Percentiles rank a stretch among this genome's conserved stretches.
Conservation (phyloP, 139 green algal genomes). For the Tetradesmus lagerheimii region DNA sequence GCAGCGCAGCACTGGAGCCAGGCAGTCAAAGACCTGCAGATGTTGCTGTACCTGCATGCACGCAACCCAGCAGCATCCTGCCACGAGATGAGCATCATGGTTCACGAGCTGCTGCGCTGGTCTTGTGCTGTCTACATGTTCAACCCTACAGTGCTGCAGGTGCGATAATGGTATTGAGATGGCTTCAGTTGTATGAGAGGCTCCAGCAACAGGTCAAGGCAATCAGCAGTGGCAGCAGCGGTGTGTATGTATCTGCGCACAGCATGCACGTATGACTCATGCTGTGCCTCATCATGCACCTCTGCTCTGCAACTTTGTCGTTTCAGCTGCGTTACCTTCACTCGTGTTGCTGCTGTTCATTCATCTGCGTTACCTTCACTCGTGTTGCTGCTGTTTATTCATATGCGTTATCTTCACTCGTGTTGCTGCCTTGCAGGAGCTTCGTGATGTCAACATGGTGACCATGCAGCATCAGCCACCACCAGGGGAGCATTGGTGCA, state of each 20-base stretch:
- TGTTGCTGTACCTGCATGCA: slow-evolving; percentile 22
- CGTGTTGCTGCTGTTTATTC: no score
- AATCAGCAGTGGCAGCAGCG: not conserved
- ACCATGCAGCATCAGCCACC: not conserved
- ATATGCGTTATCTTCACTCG: no score
- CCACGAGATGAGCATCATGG: not conserved
- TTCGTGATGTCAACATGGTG: not conserved
- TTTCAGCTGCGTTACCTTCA: no score
- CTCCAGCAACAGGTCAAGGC: not conserved
- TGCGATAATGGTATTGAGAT: no score
- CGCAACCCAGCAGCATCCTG: not conserved
- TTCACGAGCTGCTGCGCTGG: not conserved
- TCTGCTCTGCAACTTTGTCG: no score
- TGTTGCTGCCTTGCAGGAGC: not conserved
- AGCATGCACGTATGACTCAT: not conserved
- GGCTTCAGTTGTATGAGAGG: not conserved
- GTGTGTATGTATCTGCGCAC: not conserved
- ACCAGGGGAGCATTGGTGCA: slow-evolving; percentile 5
- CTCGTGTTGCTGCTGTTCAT: no score
- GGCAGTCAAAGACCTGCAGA: slow-evolving; percentile 1
- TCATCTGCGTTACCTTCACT: no score
- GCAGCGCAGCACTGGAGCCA: slow-evolving; percentile 22
- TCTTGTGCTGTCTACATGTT: slow-evolving; percentile 25
- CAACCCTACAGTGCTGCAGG: slow-evolving; percentile 23
- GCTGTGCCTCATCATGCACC: not conserved